These are phyloP conservation scores for Monosporascus sp. DNA, from an alignment of 2,329 filamentous ascomycete species.

Conservation along the genomic window DNA sequence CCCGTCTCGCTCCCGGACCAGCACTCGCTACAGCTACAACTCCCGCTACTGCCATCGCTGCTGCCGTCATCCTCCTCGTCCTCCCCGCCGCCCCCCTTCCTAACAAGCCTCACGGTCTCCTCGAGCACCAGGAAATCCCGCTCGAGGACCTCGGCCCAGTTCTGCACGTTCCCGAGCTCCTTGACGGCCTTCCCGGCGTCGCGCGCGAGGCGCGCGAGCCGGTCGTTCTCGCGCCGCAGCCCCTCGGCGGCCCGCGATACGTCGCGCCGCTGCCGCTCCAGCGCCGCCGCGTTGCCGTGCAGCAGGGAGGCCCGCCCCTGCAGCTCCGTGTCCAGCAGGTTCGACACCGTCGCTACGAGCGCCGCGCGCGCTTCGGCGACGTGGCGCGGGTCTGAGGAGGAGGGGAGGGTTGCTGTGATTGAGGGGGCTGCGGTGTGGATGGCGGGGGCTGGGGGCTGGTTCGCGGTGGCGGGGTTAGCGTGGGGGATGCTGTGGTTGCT, in stretches of 20 bases:
- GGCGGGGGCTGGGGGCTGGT: neutral
- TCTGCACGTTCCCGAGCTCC: conserved; percentile 77
- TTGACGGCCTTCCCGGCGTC: conserved; percentile 62
- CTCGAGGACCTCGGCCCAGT: conserved; percentile 81
- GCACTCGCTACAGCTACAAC: conserved; percentile 24
- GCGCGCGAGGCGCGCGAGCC: conserved; percentile 59
- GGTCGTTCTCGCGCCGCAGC: conserved; percentile 59
- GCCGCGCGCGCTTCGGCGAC: conserved; percentile 53
- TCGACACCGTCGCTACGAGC: conserved; percentile 59
- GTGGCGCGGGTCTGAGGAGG: conserved; percentile 38
- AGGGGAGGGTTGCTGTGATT: conserved; percentile 29
- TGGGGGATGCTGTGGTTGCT: neutral
- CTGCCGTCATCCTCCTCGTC: conserved; percentile 17
- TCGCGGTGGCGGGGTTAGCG: neutral
- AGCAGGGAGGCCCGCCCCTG: conserved; percentile 62
- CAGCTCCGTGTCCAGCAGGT: conserved; percentile 64
- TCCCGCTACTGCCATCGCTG: conserved; percentile 22
- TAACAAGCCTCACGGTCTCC: conserved; percentile 57
- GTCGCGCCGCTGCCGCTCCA: conserved; percentile 63
- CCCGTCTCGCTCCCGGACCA: conserved; percentile 32
- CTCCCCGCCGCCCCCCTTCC: conserved; percentile 19
- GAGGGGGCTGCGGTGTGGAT: neutral
- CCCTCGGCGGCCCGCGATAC: conserved; percentile 54
- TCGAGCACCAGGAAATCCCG: conserved; percentile 58
- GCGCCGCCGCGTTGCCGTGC: conserved; percentile 61